These are phyloP conservation scores for Pythium periplocum DNA, from an alignment of 352 stramenopile species.

Conservation along the genomic window DNA sequence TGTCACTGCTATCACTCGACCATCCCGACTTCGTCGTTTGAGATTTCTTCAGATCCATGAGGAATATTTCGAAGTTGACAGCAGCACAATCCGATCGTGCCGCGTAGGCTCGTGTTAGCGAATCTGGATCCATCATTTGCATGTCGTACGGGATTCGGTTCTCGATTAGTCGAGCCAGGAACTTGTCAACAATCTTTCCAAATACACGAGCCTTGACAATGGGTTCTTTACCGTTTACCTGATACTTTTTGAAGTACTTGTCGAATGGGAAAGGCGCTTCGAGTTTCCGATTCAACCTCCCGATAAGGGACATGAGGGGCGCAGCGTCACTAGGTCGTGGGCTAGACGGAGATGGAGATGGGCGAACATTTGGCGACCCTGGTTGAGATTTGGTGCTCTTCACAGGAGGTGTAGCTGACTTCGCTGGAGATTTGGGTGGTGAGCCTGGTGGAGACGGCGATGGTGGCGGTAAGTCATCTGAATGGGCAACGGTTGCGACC, in stretches of 20 bases:
- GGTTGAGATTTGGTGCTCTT: not conserved
- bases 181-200: constrained; percentile 75
- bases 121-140: constrained; percentile 50
- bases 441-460: not conserved
- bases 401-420: constrained; percentile 7
- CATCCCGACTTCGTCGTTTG: constrained; percentile 15
- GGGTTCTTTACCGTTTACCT: constrained; percentile 19
- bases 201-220: constrained; percentile 57
- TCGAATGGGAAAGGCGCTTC: constrained; percentile 55
- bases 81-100: constrained; percentile 1
- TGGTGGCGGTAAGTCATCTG: not conserved
- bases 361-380: not conserved
- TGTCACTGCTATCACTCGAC: constrained; percentile 20
- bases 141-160: constrained; percentile 57
- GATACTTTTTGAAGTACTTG: constrained; percentile 77
- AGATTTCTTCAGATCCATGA: constrained; percentile 37
- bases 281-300: constrained; percentile 37
- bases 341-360: too few relatives aligned
- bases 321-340: not conserved
- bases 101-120: constrained; percentile 22
- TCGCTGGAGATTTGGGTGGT: constrained; percentile 2
- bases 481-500: constrained; percentile 16
- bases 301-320: constrained; percentile 1
- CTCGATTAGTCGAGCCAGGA: constrained; percentile 51
- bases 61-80: constrained; percentile 48